Evolutionary conservation across 192 early-diverging fungal species (phyloP).

Genomic region (Coemansia sp.): DNA sequence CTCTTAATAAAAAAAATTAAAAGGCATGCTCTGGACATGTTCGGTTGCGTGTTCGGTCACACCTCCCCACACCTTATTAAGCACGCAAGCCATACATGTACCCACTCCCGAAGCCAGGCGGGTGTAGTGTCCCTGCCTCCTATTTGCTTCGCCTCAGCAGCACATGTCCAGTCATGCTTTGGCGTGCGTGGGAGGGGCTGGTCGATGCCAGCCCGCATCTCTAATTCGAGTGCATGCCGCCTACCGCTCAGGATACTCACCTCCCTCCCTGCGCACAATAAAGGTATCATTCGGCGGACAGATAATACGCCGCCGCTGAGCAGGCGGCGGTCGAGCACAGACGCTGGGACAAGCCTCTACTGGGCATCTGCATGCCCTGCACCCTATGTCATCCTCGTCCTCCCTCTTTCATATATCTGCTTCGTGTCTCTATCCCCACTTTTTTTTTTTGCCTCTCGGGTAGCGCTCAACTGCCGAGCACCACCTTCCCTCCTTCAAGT

Average conservation of each 20-base stretch:
- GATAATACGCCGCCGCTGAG: background rate
- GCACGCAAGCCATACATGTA: constrained; percentile 8
- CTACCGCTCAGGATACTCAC: constrained; percentile 2
- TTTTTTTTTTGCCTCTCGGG: background rate
- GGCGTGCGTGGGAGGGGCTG: constrained; percentile 11
- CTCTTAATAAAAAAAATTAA: too few species aligned
- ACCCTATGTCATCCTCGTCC: background rate
- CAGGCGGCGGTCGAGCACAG: constrained; percentile 3
- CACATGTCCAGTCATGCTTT: constrained; percentile 9
- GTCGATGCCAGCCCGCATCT: constrained; percentile 2
- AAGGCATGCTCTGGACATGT: background rate
- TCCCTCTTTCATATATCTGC: background rate
- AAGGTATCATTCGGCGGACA: background rate
- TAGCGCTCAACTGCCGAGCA: constrained; percentile 4
- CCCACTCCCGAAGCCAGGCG: constrained; percentile 5
- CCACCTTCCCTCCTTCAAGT: constrained; percentile 3
- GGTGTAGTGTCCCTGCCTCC: constrained; percentile 4
- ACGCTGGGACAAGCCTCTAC: constrained; percentile 2
- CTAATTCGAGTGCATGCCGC: constrained; percentile 10
- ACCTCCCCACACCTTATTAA: constrained; percentile 12
- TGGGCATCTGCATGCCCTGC: constrained; percentile 3
- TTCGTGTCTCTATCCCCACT: constrained; percentile 2
- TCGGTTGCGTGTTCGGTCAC: constrained; percentile 3
- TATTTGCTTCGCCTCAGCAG: background rate
- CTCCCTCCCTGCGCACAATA: background rate